Evolutionary conservation across 208 protist species (phyloP), one percentile per base, ranked within the genome.

Genomic region (Leishmania arabica): DNA sequence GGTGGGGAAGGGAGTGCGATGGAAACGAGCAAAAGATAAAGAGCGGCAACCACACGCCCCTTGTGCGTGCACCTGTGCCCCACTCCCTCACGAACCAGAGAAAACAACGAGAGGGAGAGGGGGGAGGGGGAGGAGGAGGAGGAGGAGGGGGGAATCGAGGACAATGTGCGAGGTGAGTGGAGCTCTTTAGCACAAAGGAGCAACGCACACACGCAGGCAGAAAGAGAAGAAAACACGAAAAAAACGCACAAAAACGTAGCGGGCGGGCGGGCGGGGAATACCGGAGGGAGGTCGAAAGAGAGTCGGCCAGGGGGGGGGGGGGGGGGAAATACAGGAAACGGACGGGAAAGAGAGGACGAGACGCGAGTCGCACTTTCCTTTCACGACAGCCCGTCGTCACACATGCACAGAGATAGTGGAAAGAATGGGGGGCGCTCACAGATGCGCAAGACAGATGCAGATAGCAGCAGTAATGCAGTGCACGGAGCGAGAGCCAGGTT

Each of bases 341-440:
- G 72, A 9, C 77, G 75, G 77, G 70, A 81, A 75, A 75, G 45
- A 53, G 42, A 45, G 15, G 15, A 31, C 31, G 1, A 47, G 27
- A 51, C 45, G 21, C 27, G 4, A 68, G 62, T 40, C 17, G 58
- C 9, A 64, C 58, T 64, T 31, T 64, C 58, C 58, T 64, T 64
- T 27, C 34, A 64, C n/a, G 6, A 64, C n/a, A 54, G 58, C 27
- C 58, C 58, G 1, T 34, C 31, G 15, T 64, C 27, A 64, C 9
- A 64, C 58, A 31, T 8, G 11, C 58, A 31, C 58, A 15, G 9
- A 34, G 24, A 64, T 7, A 64, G 66, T 6, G 66, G 11, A 72
- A 49, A 31, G 17, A 40, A 34, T 21, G 65, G 15, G 47, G 13
- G 17, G 51, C 51, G 21, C 47, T 27, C 40, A 82, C 31, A 81